These are phyloP conservation scores for Calonectria pseudoturangicola DNA, from an alignment of 2,329 filamentous ascomycete species.

Conservation along the genomic window DNA sequence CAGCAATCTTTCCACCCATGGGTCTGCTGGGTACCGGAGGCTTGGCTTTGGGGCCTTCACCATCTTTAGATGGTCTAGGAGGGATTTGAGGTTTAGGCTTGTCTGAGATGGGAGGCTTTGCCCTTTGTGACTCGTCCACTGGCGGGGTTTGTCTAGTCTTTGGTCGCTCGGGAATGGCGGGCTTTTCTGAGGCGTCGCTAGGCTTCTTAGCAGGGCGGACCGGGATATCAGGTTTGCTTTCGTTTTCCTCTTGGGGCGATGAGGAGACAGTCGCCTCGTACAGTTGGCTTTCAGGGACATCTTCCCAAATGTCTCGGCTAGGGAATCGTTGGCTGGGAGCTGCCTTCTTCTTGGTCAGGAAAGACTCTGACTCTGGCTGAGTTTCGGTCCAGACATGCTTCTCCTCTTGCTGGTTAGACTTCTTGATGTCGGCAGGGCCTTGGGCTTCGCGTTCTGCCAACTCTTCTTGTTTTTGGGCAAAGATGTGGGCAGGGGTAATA, in stretches of 20 bases:
- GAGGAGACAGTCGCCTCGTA: conserved; percentile 83
- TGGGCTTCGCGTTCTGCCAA: conserved; percentile 74
- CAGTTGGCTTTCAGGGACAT: conserved; percentile 88
- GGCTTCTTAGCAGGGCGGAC: conserved; percentile 62
- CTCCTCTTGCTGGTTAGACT: conserved; percentile 55
- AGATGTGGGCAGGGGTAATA: conserved; percentile 77
- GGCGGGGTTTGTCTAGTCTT: conserved; percentile 67
- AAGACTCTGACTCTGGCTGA: conserved; percentile 64
- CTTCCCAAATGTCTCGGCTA: conserved; percentile 96
- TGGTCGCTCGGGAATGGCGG: conserved; percentile 70
- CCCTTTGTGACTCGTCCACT: conserved; percentile 60
- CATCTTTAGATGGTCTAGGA: conserved; percentile 71
- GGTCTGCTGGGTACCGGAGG: conserved; percentile 86
- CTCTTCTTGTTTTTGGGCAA: conserved; percentile 80
- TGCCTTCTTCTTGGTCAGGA: conserved; percentile 73
- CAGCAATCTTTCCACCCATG: conserved; percentile 89
- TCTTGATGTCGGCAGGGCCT: conserved; percentile 53
- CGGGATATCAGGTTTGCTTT: conserved; percentile 57
- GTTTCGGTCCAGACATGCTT: conserved; percentile 67
- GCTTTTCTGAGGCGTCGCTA: conserved; percentile 63
- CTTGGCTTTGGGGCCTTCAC: conserved; percentile 80
- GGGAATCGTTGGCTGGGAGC: conserved; percentile 84
- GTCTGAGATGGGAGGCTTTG: conserved; percentile 67
- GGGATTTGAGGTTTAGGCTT: conserved; percentile 78
- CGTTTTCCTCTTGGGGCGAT: conserved; percentile 55